These are phyloP conservation scores for button mushroom (Agaricus bisporus) DNA, from an alignment of 768 basidiomycete genomes.

Conservation along the genomic window DNA sequence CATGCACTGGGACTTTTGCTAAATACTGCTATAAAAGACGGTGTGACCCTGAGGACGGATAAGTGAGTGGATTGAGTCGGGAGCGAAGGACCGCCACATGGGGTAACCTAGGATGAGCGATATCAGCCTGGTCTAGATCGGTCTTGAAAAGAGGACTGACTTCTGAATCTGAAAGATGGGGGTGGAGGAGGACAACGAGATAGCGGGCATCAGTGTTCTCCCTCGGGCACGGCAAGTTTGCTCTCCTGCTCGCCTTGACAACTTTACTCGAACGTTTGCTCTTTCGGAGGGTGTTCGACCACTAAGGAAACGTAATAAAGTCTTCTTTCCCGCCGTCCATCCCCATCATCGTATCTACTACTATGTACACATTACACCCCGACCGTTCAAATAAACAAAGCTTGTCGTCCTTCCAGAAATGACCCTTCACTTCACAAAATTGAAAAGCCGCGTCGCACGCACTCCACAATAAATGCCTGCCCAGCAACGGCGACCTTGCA, in stretches of 20 bases:
- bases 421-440: neutral
- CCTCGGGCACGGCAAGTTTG: slow-evolving; percentile 6
- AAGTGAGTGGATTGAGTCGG: slow-evolving; percentile 1
- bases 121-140: neutral
- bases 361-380: neutral
- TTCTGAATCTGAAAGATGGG: neutral
- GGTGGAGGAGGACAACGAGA: neutral
- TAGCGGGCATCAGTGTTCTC: neutral
- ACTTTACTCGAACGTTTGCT: neutral
- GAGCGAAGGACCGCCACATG: neutral
- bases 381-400: neutral
- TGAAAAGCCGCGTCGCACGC: slow-evolving; percentile 7
- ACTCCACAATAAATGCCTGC: neutral
- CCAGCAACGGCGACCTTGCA: slow-evolving; percentile 4
- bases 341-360: neutral
- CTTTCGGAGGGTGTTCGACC: neutral
- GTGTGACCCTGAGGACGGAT: neutral
- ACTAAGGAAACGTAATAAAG: slow-evolving; percentile 3
- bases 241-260: neutral
- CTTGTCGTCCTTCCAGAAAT: neutral
- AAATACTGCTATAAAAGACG: neutral
- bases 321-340: neutral
- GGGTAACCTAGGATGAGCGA: neutral
- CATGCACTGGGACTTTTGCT: slow-evolving; percentile 2
- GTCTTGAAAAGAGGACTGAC: neutral